These are phyloP conservation scores for Rutstroemia sydowiana DNA, from an alignment of 2,329 filamentous ascomycete genomes.

Conservation along the genomic window DNA sequence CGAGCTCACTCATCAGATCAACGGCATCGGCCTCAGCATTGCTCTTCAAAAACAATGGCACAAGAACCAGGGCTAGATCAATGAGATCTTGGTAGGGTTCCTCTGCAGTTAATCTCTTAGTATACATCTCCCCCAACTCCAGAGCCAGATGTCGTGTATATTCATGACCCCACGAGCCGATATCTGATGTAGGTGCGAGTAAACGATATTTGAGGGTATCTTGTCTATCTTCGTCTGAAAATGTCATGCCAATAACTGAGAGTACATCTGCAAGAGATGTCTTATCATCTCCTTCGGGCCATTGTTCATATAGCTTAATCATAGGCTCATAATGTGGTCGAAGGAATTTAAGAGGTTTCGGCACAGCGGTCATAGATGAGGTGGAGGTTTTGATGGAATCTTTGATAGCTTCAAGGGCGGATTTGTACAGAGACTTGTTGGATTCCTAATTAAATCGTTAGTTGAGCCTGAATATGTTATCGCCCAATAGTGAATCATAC, in stretches of 20 bases:
- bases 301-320: slow-evolving; percentile 80
- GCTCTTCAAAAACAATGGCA: slow-evolving; percentile 92
- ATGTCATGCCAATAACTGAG: slow-evolving; percentile 97
- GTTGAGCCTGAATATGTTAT: too few relatives aligned
- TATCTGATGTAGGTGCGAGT: slow-evolving; percentile 81
- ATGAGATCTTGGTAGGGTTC: slow-evolving; percentile 77
- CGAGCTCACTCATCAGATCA: slow-evolving; percentile 91
- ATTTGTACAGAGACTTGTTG: slow-evolving; percentile 80
- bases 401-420: slow-evolving; percentile 93
- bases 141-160: slow-evolving; percentile 93
- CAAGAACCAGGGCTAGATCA: slow-evolving; percentile 73
- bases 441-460: slow-evolving; percentile 55
- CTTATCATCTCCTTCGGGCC: slow-evolving; percentile 79
- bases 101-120: slow-evolving; percentile 77
- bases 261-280: slow-evolving; percentile 87
- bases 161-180: slow-evolving; percentile 96
- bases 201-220: slow-evolving; percentile 96
- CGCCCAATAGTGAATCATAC: slow-evolving; percentile 44
- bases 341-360: slow-evolving; percentile 96
- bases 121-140: slow-evolving; percentile 92
- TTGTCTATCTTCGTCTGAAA: slow-evolving; percentile 89
- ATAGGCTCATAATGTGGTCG: slow-evolving; percentile 92
- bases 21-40: slow-evolving; percentile 98
- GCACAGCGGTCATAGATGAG: slow-evolving; percentile 98
- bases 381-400: slow-evolving; percentile 98